Evolutionary conservation across 2,329 filamentous ascomycete genomes (phyloP).

Genomic region (Diaporthe aspalathi): DNA sequence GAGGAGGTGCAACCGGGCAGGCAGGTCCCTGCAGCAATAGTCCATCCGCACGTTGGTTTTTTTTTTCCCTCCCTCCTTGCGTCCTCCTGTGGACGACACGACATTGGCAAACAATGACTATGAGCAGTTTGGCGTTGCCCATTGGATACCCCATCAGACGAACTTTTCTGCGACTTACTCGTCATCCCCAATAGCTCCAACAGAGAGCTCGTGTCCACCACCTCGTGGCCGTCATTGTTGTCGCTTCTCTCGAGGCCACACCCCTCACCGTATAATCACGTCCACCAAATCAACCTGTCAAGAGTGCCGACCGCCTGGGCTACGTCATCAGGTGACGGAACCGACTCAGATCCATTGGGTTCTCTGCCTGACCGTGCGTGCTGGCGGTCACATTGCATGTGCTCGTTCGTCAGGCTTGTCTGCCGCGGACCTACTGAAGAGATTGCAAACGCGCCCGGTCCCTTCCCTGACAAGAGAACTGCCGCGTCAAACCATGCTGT

Average conservation of each 20-base stretch:
- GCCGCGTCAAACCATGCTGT: slow-evolving; percentile 23
- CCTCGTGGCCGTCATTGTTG: not conserved
- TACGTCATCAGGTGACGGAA: slow-evolving; percentile 21
- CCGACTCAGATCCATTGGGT: slow-evolving; percentile 26
- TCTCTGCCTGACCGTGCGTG: slow-evolving; percentile 23
- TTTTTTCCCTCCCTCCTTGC: not conserved
- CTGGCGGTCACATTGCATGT: slow-evolving; percentile 16
- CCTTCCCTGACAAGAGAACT: slow-evolving; percentile 3
- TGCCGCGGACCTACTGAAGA: slow-evolving; percentile 1
- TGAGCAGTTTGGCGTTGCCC: not conserved
- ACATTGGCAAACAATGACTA: not conserved
- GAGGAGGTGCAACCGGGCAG: not conserved
- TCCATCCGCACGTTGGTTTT: not conserved
- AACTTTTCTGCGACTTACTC: slow-evolving; percentile 14
- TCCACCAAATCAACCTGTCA: not conserved
- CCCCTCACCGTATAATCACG: slow-evolving; percentile 22
- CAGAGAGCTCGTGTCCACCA: not conserved
- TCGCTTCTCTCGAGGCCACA: not conserved
- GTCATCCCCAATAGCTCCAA: slow-evolving; percentile 14
- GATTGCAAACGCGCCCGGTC: slow-evolving; percentile 25
- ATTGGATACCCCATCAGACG: slow-evolving; percentile 21
- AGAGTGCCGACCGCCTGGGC: slow-evolving; percentile 25
- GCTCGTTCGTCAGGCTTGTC: slow-evolving; percentile 22
- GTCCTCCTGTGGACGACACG: too few relatives aligned
- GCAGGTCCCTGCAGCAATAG: slow-evolving; percentile 17